Conservation (phyloP, 495 filamentous ascomycete genomes). For the Penicillium ucsense region DNA sequence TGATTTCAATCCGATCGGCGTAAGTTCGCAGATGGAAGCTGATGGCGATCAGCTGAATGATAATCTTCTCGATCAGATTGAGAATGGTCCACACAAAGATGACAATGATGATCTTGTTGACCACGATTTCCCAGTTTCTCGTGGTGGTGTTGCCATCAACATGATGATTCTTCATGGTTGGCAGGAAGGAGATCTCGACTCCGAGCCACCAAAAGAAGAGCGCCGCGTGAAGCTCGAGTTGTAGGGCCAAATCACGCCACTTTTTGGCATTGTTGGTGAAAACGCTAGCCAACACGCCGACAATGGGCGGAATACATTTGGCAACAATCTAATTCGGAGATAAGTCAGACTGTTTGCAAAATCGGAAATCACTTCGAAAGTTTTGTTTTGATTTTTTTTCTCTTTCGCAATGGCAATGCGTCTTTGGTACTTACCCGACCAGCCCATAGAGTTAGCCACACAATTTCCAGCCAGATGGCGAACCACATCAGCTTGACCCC, state of each 20-base stretch:
- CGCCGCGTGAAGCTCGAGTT: constrained; percentile 77
- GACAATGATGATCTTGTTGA: constrained; percentile 81
- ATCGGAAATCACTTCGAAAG: too few relatives aligned
- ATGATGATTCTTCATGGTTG: constrained; percentile 64
- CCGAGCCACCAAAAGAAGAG: constrained; percentile 91
- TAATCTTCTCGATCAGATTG: constrained; percentile 86
- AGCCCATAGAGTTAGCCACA: constrained; percentile 89
- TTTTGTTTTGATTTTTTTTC: too few relatives aligned
- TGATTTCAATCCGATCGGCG: constrained; percentile 81
- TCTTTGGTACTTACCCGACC: constrained; percentile 43
- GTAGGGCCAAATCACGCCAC: constrained; percentile 82
- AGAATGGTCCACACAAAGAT: constrained; percentile 70
- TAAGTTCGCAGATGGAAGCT: constrained; percentile 90
- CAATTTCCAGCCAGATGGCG: constrained; percentile 84
- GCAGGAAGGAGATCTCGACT: constrained; percentile 55
- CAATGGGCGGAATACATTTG: constrained; percentile 58
- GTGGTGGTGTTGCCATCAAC: constrained; percentile 43
- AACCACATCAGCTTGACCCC: constrained; percentile 82
- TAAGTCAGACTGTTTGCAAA: background rate
- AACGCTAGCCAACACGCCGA: constrained; percentile 59
- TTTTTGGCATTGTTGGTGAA: constrained; percentile 87
- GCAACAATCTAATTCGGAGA: constrained; percentile 47
- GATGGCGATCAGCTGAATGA: constrained; percentile 90
- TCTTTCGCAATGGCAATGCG: too few relatives aligned
- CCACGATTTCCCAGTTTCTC: constrained; percentile 59